Base-by-base conservation (phyloP, 495 filamentous ascomycete species). In the Tuber melanosporum region DNA sequence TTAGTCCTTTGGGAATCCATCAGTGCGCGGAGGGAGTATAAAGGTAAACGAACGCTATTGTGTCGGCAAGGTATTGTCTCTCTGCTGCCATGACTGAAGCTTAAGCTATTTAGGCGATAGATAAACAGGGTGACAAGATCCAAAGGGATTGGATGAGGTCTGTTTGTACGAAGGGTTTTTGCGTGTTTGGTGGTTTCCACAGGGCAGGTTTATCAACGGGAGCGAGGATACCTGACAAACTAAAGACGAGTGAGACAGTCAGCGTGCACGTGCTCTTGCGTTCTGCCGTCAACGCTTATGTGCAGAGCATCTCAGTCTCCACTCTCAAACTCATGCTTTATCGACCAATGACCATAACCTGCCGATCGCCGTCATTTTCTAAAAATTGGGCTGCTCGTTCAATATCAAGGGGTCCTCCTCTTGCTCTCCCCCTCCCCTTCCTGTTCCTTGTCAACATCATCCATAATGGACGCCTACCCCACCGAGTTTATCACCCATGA, bases 401-500 rank as follows among this genome's bases (percentile, higher is more conserved):
- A 19, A 36, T 7, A 66, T 17, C 32, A 66, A 66, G 57, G 32
- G 26, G 57, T 3, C 52, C 26, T 66, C 57, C 57, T 66, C 57
- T 66, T 36, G 57, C 10, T 36, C 57, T 36, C 57, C 17, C 57
- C 15, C 57, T 66, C 17, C 26, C 15, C 5, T 66, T 14, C 12
- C 7, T 36, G 57, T 36, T 6, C 26, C 14, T 26, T 26, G 57
- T 32, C 14, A 66, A 66, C 26, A 66, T 12, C 57, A 49, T n/a
- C 66, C 45, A 62, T 69, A 43, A 97, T 97, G 94, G 93, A 97
- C 86, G 93, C 90, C 77, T 97, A 95, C 85, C 93, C 94, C 57
- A 83, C 87, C 79, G 90, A 91, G 82, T 95, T 93, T 85, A 86
- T 94, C 85, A 88, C 90, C 84, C 93, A 94, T 85, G 93, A 93